These are phyloP conservation scores for Torulaspora maleeae DNA, from an alignment of 805 yeast species.

Conservation along the genomic window DNA sequence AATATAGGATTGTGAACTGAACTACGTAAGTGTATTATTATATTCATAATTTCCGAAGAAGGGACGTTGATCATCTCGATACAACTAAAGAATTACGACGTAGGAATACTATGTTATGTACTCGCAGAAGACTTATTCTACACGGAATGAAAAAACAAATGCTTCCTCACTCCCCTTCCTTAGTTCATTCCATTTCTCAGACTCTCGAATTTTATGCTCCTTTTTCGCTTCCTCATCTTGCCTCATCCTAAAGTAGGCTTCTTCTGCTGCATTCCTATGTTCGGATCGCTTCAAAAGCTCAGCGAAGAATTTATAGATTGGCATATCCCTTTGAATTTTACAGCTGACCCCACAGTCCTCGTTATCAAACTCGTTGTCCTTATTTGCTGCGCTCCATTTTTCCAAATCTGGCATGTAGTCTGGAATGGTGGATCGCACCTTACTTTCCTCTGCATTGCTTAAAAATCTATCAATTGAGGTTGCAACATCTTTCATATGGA, in stretches of 20 bases:
- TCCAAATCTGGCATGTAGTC: conserved; percentile 20
- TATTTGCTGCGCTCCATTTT: conserved; percentile 31
- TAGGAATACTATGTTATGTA: not conserved
- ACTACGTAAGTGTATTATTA: conserved; percentile 3
- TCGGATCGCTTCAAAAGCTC: conserved; percentile 44
- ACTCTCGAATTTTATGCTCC: conserved; percentile 35
- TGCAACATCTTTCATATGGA: conserved; percentile 53
- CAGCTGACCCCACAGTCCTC: conserved; percentile 64
- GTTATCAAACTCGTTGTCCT: conserved; percentile 34
- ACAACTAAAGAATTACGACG: not conserved
- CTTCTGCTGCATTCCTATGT: conserved; percentile 34
- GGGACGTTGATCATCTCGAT: not conserved
- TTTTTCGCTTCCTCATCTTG: conserved; percentile 34
- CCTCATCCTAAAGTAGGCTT: conserved; percentile 36
- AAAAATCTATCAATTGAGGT: conserved; percentile 29
- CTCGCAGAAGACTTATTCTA: not conserved
- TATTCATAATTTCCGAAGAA: not conserved
- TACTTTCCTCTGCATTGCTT: conserved; percentile 1
- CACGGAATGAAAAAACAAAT: conserved; percentile 6
- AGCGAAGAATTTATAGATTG: conserved; percentile 58
- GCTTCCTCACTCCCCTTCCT: conserved; percentile 13
- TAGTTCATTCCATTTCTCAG: conserved; percentile 52
- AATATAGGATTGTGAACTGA: not conserved
- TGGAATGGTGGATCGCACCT: conserved; percentile 7
- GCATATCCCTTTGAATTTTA: conserved; percentile 38